phyloP scores from a whole-genome alignment of 305 asterid species.

The Solanum hybrid region DNA sequence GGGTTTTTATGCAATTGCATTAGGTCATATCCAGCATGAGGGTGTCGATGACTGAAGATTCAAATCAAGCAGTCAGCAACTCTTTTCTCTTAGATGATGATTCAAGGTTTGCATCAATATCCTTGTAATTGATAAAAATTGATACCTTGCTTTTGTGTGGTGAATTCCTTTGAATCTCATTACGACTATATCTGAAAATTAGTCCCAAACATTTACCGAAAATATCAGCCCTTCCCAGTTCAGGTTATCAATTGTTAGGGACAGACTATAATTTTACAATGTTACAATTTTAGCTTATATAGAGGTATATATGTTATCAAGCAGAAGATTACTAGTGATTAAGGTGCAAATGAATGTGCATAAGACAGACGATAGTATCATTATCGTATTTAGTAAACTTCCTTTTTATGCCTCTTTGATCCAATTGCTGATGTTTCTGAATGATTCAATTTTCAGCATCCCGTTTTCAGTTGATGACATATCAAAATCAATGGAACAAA shows the following conservation, averaged over 20 bases:
- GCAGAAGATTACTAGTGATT: background rate
- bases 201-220: background rate
- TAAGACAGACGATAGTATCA: background rate
- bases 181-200: background rate
- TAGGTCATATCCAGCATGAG: slow-evolving; percentile 63
- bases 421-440: slow-evolving; percentile 13
- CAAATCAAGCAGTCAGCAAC: slow-evolving; percentile 49
- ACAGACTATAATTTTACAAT: background rate
- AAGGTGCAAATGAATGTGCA: background rate
- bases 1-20: background rate
- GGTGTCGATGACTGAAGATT: slow-evolving; percentile 51
- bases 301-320: background rate
- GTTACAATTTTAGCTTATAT: background rate
- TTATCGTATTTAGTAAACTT: background rate
- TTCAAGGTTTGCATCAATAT: slow-evolving; percentile 36
- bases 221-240: background rate
- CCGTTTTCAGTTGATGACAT: slow-evolving; percentile 91
- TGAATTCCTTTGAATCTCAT: background rate
- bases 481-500: slow-evolving; percentile 88
- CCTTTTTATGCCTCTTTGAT: background rate
- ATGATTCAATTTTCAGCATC: slow-evolving; percentile 53
- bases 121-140: background rate
- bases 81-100: slow-evolving; percentile 60
- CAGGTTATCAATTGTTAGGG: background rate
- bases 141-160: background rate